These are phyloP conservation scores for Coemansia sp. DNA, from an alignment of 192 early-diverging fungal species.

Conservation along the genomic window DNA sequence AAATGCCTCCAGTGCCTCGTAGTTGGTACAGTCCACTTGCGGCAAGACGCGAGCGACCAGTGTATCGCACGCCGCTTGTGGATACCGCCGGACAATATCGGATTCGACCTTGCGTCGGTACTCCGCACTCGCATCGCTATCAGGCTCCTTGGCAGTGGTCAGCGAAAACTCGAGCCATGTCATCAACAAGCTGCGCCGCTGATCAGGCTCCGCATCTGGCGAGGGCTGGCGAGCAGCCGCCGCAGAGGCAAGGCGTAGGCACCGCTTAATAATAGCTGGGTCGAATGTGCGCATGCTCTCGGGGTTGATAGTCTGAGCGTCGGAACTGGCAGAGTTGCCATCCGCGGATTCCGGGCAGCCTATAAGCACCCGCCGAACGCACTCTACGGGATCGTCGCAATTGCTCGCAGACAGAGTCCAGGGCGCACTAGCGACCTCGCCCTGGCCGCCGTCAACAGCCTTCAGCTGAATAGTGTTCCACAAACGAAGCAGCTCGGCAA, in stretches of 20 bases:
- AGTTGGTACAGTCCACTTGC: slow-evolving; percentile 29
- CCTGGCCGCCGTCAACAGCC: background rate
- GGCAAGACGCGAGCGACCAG: slow-evolving; percentile 12
- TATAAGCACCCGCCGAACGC: background rate
- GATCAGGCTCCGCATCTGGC: background rate
- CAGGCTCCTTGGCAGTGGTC: slow-evolving; percentile 22
- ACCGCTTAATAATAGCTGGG: slow-evolving; percentile 37
- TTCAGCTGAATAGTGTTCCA: slow-evolving; percentile 16
- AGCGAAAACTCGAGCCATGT: slow-evolving; percentile 46
- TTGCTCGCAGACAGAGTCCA: background rate
- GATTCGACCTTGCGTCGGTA: slow-evolving; percentile 20
- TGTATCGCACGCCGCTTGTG: slow-evolving; percentile 5
- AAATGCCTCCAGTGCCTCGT: slow-evolving; percentile 5
- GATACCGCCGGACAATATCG: slow-evolving; percentile 12
- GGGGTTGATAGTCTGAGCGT: background rate
- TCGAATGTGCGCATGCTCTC: slow-evolving; percentile 43
- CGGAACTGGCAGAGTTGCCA: background rate
- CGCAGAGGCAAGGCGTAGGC: slow-evolving; percentile 2
- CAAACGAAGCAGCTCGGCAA: slow-evolving; percentile 24
- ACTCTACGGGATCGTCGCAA: background rate
- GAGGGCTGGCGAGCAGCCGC: background rate
- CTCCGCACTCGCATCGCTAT: background rate
- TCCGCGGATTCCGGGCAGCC: background rate
- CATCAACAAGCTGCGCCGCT: slow-evolving; percentile 23
- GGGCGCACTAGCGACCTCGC: background rate